These are phyloP conservation scores for Talaromyces liani DNA, from an alignment of 495 filamentous ascomycete genomes.

Conservation along the genomic window DNA sequence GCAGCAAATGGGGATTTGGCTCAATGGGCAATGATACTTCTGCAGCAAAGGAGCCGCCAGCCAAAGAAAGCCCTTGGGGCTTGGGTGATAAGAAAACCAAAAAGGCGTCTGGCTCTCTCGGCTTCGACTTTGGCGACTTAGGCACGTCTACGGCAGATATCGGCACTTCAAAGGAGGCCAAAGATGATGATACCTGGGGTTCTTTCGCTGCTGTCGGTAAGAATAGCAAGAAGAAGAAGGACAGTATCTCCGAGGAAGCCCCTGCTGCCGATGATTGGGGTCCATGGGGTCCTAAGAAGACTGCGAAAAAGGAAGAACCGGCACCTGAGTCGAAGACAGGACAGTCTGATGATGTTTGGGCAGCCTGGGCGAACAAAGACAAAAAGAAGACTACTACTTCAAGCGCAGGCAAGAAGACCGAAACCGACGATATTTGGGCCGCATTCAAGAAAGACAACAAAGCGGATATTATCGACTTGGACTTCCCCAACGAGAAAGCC, in stretches of 20 bases:
- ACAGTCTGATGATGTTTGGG: constrained; percentile 10
- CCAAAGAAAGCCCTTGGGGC: constrained; percentile 34
- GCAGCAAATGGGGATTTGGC: constrained; percentile 28
- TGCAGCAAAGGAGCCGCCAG: constrained; percentile 22
- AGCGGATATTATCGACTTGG: constrained; percentile 1
- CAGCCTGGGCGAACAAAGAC: constrained; percentile 9
- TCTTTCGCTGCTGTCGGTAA: constrained; percentile 14
- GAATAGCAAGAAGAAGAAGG: constrained; percentile 23
- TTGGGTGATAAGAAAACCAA: constrained; percentile 28
- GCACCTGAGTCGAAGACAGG: neutral
- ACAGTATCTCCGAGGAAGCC: constrained; percentile 16
- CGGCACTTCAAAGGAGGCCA: constrained; percentile 13
- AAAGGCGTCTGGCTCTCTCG: constrained; percentile 18
- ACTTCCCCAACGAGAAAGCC: neutral
- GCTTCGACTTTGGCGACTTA: constrained; percentile 41
- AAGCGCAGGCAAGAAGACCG: constrained; percentile 5
- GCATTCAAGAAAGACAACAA: constrained; percentile 13
- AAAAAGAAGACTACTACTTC: neutral
- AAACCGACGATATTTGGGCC: constrained; percentile 14
- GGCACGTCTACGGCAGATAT: constrained; percentile 17
- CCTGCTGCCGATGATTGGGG: constrained; percentile 6
- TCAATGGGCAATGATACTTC: constrained; percentile 20
- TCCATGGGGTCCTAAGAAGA: constrained; percentile 6
- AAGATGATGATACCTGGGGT: constrained; percentile 14
- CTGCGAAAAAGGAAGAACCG: constrained; percentile 3